These are phyloP conservation scores for Apiospora kogelbergensis DNA, from an alignment of 2,329 filamentous ascomycete genomes.

Conservation along the genomic window DNA sequence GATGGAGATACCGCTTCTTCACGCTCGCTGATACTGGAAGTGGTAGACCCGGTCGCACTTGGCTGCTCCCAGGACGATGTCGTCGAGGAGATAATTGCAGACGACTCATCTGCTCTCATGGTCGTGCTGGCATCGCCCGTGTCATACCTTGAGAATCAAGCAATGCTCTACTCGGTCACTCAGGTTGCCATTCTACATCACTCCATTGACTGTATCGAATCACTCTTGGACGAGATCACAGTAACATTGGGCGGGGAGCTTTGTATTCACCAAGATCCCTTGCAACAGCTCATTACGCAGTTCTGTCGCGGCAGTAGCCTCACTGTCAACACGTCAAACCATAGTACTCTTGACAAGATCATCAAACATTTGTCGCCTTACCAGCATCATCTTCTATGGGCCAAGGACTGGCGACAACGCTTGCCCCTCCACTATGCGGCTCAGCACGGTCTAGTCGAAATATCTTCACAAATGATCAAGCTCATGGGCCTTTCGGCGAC, in stretches of 20 bases:
- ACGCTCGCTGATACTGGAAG: slow-evolving; percentile 11
- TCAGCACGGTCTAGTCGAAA: slow-evolving; percentile 7
- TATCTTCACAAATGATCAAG: slow-evolving; percentile 12
- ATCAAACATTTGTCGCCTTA: slow-evolving; percentile 15
- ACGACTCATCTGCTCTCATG: slow-evolving; percentile 15
- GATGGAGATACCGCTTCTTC: background rate
- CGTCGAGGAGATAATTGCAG: slow-evolving; percentile 8
- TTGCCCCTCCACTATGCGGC: slow-evolving; percentile 16
- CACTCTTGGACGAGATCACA: slow-evolving; percentile 14
- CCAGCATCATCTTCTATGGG: slow-evolving; percentile 15
- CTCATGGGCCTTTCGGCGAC: slow-evolving; percentile 12
- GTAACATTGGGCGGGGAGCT: slow-evolving; percentile 9
- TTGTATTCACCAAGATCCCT: slow-evolving; percentile 12
- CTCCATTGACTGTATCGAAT: slow-evolving; percentile 12
- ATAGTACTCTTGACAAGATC: slow-evolving; percentile 2
- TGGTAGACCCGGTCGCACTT: slow-evolving; percentile 8
- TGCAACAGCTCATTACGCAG: slow-evolving; percentile 14
- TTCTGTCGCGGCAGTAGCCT: background rate
- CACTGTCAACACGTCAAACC: background rate
- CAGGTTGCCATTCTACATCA: slow-evolving; percentile 14
- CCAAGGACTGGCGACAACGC: slow-evolving; percentile 14
- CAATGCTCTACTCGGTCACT: slow-evolving; percentile 15
- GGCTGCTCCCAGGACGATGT: slow-evolving; percentile 14
- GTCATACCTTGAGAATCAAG: slow-evolving; percentile 15
- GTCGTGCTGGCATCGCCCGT: slow-evolving; percentile 13